Conservation (phyloP, 192 early-diverging fungal genomes). For the Radiomyces spectabilis region DNA sequence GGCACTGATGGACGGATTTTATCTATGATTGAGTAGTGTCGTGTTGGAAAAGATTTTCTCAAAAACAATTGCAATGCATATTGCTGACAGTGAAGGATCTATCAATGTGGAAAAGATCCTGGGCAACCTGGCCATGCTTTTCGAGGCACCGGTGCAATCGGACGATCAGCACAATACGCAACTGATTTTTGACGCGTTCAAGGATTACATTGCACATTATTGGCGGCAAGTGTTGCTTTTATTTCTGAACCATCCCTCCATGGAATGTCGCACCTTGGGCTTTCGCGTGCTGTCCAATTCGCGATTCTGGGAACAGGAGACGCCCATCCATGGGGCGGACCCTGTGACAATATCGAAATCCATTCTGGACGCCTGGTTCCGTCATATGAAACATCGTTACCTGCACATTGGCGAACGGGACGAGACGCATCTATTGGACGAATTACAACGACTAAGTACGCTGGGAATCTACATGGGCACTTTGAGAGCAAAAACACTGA, state of each 20-base stretch:
- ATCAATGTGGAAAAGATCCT: slow-evolving; percentile 13
- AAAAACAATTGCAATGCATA: slow-evolving; percentile 11
- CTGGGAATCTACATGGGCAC: too few relatives aligned
- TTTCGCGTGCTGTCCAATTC: slow-evolving; percentile 14
- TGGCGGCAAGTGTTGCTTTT: slow-evolving; percentile 22
- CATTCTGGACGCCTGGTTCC: slow-evolving; percentile 20
- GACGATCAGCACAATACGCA: not conserved
- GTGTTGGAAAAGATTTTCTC: slow-evolving; percentile 20
- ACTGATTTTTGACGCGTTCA: not conserved
- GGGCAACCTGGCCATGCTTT: slow-evolving; percentile 15
- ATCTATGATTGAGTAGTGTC: not conserved
- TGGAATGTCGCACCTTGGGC: slow-evolving; percentile 18
- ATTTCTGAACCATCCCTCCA: slow-evolving; percentile 22
- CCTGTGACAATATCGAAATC: slow-evolving; percentile 1
- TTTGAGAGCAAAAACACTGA: too few relatives aligned
- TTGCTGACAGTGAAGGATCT: slow-evolving; percentile 12
- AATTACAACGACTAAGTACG: slow-evolving; percentile 4
- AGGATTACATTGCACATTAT: slow-evolving; percentile 9
- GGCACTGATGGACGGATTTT: too few relatives aligned
- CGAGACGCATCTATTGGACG: not conserved
- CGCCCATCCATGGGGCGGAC: not conserved
- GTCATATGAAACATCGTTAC: slow-evolving; percentile 15
- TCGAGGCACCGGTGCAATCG: slow-evolving; percentile 18
- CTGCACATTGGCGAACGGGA: slow-evolving; percentile 9
- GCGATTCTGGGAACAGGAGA: slow-evolving; percentile 8